Evolutionary conservation across 75 land plant species (phyloP).

Genomic region (Ceratopteris richardii): DNA sequence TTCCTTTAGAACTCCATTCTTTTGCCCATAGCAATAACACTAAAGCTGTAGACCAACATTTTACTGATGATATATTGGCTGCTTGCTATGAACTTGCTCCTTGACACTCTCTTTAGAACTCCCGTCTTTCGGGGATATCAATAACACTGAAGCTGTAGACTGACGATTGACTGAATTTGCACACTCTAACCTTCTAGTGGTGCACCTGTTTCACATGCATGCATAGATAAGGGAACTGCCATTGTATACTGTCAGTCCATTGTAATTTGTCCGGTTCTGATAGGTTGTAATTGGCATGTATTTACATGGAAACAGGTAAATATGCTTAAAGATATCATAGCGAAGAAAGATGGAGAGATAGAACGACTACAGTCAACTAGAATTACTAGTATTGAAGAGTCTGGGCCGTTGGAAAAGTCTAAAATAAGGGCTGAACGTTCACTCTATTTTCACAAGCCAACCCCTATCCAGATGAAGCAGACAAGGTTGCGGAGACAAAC

Average conservation of each 20-base stretch:
- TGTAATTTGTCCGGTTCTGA: too few relatives aligned
- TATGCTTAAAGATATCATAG: slow-evolving; percentile 51
- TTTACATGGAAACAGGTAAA: too few relatives aligned
- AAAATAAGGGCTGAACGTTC: background rate
- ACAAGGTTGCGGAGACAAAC: background rate
- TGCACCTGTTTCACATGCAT: too few relatives aligned
- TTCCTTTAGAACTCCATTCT: too few relatives aligned
- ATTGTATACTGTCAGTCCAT: too few relatives aligned
- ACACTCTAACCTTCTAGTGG: too few relatives aligned
- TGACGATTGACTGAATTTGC: too few relatives aligned
- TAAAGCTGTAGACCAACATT: background rate
- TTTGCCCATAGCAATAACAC: background rate
- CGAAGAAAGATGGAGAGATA: slow-evolving; percentile 80
- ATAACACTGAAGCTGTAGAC: too few relatives aligned
- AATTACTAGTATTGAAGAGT: slow-evolving; percentile 9
- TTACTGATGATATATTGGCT: background rate
- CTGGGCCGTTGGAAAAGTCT: background rate
- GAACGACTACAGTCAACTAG: slow-evolving; percentile 41
- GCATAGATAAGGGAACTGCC: too few relatives aligned
- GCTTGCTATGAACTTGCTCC: background rate
- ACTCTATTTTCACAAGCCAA: background rate
- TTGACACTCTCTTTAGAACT: too few relatives aligned
- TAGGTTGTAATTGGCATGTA: too few relatives aligned
- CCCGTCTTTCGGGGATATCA: too few relatives aligned
- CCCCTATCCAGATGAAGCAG: background rate